Percentiles rank a stretch among this genome's conserved stretches.
These are phyloP conservation scores for Fagopyrum tataricum DNA, from an alignment of 148 eudicot species.

Conservation along the genomic window DNA sequence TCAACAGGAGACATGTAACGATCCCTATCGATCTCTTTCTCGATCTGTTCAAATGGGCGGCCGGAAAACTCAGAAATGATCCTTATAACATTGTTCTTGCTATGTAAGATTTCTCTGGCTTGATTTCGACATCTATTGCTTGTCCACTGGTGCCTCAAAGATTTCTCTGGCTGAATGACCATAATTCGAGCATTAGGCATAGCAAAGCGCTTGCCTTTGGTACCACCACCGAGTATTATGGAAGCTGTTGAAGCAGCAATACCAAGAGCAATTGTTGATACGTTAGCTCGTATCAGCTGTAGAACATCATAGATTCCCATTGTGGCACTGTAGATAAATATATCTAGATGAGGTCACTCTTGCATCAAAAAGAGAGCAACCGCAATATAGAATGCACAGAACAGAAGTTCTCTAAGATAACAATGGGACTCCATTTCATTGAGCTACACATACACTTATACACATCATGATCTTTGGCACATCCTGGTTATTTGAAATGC, in stretches of 20 bases:
- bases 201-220: conserved; percentile 83
- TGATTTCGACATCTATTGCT: conserved; percentile 72
- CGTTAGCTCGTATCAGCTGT: conserved; percentile 74
- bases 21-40: conserved; percentile 81
- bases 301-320: conserved; percentile 85
- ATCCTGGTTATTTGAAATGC: not conserved
- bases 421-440: not conserved
- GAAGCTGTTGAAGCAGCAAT: conserved; percentile 84
- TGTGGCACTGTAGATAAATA: conserved; percentile 46
- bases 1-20: conserved; percentile 91
- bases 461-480: not conserved
- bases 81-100: conserved; percentile 50
- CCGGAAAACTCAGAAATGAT: conserved; percentile 60
- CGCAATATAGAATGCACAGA: not conserved
- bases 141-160: conserved; percentile 82
- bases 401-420: not conserved
- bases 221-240: conserved; percentile 70
- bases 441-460: not conserved
- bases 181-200: conserved; percentile 88
- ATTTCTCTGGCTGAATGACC: conserved; percentile 90
- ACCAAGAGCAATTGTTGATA: conserved; percentile 77
- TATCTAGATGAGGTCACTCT: not conserved
- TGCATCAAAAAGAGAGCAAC: not conserved
- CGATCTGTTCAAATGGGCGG: conserved; percentile 58
- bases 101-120: conserved; percentile 65